A percentile compares a stretch with the other conserved stretches of the same genome.
Evolutionary conservation across 108 stramenopile genomes (phyloP).

Genomic region (Pseudonitzschia multiseries): DNA sequence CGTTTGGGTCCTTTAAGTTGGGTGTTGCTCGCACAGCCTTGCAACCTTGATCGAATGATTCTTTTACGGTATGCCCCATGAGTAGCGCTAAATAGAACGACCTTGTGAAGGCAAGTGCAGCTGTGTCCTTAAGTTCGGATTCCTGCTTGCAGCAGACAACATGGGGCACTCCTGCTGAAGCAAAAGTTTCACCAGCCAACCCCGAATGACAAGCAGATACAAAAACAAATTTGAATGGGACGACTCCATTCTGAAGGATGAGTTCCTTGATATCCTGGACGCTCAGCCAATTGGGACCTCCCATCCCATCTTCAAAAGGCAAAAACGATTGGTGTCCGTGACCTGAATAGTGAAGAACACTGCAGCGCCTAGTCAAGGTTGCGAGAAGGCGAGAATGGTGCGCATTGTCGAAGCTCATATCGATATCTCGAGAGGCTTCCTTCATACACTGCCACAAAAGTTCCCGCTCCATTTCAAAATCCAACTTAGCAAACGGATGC

Average conservation of each 20-base stretch:
- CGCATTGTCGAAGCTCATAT: slow-evolving; percentile 73
- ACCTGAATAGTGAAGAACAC: slow-evolving; percentile 82
- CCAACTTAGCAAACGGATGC: slow-evolving; percentile 72
- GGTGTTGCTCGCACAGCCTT: slow-evolving; percentile 77
- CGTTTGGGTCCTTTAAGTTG: slow-evolving; percentile 56
- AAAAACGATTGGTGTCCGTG: slow-evolving; percentile 74
- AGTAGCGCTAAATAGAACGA: slow-evolving; percentile 81
- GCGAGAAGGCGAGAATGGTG: slow-evolving; percentile 71
- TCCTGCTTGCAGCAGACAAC: slow-evolving; percentile 91
- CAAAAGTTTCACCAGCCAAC: slow-evolving; percentile 84
- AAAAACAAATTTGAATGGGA: slow-evolving; percentile 90
- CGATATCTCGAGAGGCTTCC: slow-evolving; percentile 77
- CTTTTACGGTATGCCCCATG: slow-evolving; percentile 75
- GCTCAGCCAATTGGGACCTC: slow-evolving; percentile 75
- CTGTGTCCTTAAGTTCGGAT: slow-evolving; percentile 80
- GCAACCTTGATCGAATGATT: slow-evolving; percentile 84
- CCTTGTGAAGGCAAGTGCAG: slow-evolving; percentile 81
- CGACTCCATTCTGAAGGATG: slow-evolving; percentile 43
- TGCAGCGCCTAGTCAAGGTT: slow-evolving; percentile 59
- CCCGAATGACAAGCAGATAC: slow-evolving; percentile 92
- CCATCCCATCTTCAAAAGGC: slow-evolving; percentile 84
- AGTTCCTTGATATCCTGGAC: slow-evolving; percentile 63
- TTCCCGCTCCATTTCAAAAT: slow-evolving; percentile 78
- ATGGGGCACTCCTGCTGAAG: slow-evolving; percentile 89
- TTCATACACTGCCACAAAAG: slow-evolving; percentile 75